Evolutionary conservation across 1,284 basidiomycete genomes (phyloP).

Genomic region (Pholiota adiposa): DNA sequence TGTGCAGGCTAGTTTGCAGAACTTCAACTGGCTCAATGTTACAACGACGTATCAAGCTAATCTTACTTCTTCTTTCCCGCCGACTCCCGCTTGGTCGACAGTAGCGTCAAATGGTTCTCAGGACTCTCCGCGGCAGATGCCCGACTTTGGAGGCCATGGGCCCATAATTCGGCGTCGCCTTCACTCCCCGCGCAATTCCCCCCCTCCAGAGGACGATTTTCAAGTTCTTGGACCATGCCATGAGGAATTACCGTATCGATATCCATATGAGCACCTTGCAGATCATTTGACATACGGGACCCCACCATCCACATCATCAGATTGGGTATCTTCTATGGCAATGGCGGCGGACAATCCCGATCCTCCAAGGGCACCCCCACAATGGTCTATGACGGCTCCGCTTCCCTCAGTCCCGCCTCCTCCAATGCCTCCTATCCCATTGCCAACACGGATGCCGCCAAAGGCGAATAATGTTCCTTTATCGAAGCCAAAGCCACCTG

Average conservation of each 20-base stretch:
- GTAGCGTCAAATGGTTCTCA: not conserved
- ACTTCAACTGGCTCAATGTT: conserved; percentile 25
- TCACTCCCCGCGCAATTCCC: not conserved
- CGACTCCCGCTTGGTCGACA: not conserved
- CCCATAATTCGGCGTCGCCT: not conserved
- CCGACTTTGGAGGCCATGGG: not conserved
- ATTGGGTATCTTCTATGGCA: conserved; percentile 48
- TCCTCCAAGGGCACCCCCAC: not conserved
- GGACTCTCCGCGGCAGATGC: not conserved
- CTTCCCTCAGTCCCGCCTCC: conserved; percentile 19
- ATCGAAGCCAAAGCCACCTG: not conserved
- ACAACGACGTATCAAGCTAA: conserved; percentile 5
- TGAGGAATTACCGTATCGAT: not conserved
- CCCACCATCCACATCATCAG: conserved; percentile 25
- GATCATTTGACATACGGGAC: not conserved
- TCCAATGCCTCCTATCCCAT: conserved; percentile 9
- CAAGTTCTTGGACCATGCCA: not conserved
- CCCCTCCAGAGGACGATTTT: not conserved
- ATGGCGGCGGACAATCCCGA: conserved; percentile 29
- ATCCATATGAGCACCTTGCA: not conserved
- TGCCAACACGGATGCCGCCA: not conserved
- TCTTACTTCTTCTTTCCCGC: not conserved
- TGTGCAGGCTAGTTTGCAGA: conserved; percentile 28
- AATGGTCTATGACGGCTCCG: conserved; percentile 13
- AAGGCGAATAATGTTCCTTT: not conserved